Percentiles rank a stretch among this genome's conserved stretches.
phyloP scores from a whole-genome alignment of 148 eudicot genomes.

The Rheum nobile region DNA sequence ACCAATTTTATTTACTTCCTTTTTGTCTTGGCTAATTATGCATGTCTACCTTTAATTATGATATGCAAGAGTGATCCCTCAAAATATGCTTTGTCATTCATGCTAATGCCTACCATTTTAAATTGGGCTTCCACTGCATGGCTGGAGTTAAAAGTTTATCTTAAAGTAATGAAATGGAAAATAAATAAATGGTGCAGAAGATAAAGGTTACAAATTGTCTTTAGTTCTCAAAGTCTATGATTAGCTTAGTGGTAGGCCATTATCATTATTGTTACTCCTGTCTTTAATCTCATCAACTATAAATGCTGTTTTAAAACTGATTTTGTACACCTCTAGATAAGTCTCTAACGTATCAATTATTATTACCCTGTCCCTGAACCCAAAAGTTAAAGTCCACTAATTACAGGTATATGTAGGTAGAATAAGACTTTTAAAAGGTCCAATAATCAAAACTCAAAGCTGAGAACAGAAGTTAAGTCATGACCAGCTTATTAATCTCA shows the following conservation, averaged over 20 bases:
- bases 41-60: neutral
- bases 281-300: neutral
- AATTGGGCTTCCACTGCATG: neutral
- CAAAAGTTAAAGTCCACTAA: neutral
- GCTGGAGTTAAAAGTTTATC: neutral
- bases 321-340: neutral
- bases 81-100: neutral
- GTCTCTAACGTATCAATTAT: neutral
- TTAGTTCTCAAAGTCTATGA: neutral
- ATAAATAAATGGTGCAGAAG: neutral
- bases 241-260: neutral
- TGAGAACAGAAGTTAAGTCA: too few species aligned
- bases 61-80: neutral
- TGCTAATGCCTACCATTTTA: neutral
- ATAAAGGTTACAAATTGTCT: neutral
- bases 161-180: neutral
- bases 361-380: neutral
- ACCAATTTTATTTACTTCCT: neutral
- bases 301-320: neutral
- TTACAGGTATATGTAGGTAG: neutral
- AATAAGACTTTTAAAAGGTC: neutral
- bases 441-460: too few species aligned
- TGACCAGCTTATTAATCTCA: too few species aligned
- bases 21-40: neutral
- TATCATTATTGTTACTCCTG: neutral